Evolutionary conservation across 2,329 filamentous ascomycete genomes (phyloP).

Genomic region (Ascochyta viciae-villosae): DNA sequence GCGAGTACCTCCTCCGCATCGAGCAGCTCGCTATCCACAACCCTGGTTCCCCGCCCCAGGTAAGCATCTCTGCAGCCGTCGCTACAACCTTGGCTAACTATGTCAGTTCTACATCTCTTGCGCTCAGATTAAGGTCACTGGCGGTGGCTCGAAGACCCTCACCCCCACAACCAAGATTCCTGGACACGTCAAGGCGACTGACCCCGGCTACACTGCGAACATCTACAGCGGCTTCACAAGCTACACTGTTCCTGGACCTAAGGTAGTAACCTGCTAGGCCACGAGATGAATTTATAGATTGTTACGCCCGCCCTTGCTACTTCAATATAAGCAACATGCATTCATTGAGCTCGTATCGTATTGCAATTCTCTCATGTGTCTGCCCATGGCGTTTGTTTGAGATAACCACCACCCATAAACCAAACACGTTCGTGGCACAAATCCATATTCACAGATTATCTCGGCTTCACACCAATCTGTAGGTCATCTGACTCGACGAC

Average conservation of each 20-base stretch:
- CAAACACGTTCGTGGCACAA: not conserved
- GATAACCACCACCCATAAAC: not conserved
- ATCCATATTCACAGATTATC: not conserved
- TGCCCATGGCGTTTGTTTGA: not conserved
- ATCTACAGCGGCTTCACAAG: slow-evolving; percentile 49
- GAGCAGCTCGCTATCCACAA: slow-evolving; percentile 59
- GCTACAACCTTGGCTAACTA: not conserved
- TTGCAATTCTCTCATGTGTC: not conserved
- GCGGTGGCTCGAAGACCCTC: slow-evolving; percentile 38
- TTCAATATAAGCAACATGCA: not conserved
- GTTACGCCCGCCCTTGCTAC: not conserved
- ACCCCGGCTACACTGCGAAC: slow-evolving; percentile 48
- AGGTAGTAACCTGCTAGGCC: slow-evolving; percentile 46
- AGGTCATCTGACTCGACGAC: not conserved
- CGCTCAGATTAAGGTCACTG: slow-evolving; percentile 57
- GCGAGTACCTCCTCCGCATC: slow-evolving; percentile 57
- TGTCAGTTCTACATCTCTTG: slow-evolving; percentile 49
- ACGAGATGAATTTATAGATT: not conserved
- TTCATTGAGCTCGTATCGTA: not conserved
- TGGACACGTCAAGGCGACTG: slow-evolving; percentile 43
- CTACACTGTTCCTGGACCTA: slow-evolving; percentile 47
- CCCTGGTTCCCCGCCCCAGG: slow-evolving; percentile 36
- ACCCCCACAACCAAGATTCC: slow-evolving; percentile 43
- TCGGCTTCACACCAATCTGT: not conserved
- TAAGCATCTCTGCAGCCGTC: not conserved